Conservation (phyloP, 148 eudicot genomes). For the Chenopodium suecicum region DNA sequence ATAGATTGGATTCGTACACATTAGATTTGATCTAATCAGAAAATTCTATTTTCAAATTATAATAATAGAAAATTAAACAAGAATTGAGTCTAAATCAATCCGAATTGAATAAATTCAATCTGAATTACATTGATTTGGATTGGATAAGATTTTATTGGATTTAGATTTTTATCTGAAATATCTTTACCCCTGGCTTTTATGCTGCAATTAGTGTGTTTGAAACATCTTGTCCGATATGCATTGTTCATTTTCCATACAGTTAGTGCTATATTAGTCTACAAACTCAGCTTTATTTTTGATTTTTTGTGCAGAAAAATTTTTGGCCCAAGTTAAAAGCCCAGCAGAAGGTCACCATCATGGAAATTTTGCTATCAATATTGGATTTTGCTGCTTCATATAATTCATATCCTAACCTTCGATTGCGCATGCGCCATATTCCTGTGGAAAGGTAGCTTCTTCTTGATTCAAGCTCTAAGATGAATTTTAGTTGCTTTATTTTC, state of each 20-base stretch:
- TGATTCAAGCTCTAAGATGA: not conserved
- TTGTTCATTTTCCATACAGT: not conserved
- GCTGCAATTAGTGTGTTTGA: slow-evolving; percentile 1
- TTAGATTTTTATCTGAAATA: no score
- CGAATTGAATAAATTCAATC: no score
- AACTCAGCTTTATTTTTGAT: not conserved
- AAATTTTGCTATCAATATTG: slow-evolving; percentile 78
- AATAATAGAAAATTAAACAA: no score
- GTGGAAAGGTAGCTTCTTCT: slow-evolving; percentile 60
- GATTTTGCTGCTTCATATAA: slow-evolving; percentile 98
- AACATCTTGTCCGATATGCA: not conserved
- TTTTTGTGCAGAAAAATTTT: slow-evolving; percentile 68
- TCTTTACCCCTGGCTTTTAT: not conserved
- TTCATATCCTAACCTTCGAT: slow-evolving; percentile 77
- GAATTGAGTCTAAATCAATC: no score
- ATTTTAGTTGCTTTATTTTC: not conserved
- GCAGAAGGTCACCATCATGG: slow-evolving; percentile 84
- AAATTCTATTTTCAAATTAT: no score
- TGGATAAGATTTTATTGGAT: no score
- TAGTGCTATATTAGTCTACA: not conserved
- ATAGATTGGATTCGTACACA: no score
- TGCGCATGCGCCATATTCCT: slow-evolving; percentile 79
- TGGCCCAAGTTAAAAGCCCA: slow-evolving; percentile 78
- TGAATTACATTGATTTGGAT: no score
- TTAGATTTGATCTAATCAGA: no score